Evolutionary conservation across 2,329 filamentous ascomycete genomes (phyloP).

Genomic region (Pestalotiopsis fici): DNA sequence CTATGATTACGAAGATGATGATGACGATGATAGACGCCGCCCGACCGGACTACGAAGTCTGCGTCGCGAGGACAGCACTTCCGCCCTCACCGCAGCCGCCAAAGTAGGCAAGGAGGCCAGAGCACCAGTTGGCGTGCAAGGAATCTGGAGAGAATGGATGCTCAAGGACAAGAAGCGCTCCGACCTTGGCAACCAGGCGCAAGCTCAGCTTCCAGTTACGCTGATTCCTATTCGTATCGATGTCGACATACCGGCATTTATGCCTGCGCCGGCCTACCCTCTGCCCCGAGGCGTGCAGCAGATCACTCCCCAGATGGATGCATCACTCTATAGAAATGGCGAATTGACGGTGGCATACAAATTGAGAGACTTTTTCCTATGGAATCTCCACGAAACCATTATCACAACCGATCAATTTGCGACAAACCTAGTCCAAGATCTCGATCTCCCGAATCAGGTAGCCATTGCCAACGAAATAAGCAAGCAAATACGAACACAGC

Average conservation of each 20-base stretch:
- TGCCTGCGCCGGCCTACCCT: conserved; percentile 66
- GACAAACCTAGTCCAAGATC: conserved; percentile 83
- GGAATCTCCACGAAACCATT: conserved; percentile 94
- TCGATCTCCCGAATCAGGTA: conserved; percentile 80
- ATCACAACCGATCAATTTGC: conserved; percentile 96
- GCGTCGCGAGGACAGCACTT: conserved; percentile 71
- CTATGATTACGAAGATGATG: conserved; percentile 76
- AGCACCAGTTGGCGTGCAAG: conserved; percentile 80
- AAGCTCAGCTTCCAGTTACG: conserved; percentile 80
- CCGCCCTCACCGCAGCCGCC: conserved; percentile 66
- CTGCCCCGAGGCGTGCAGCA: conserved; percentile 67
- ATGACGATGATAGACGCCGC: conserved; percentile 76
- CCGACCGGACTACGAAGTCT: conserved; percentile 83
- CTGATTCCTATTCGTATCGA: conserved; percentile 96
- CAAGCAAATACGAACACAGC: conserved; percentile 89
- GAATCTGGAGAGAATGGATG: conserved; percentile 96
- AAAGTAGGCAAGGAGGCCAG: conserved; percentile 82
- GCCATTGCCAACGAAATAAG: conserved; percentile 78
- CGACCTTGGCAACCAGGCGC: conserved; percentile 62
- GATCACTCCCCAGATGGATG: conserved; percentile 56
- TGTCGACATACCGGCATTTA: conserved; percentile 81
- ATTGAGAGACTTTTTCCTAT: conserved; percentile 92
- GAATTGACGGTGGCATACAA: conserved; percentile 84
- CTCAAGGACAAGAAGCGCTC: conserved; percentile 65
- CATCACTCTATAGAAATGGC: conserved; percentile 74